Conservation (phyloP, 2,329 filamentous ascomycete genomes). For the Clonostachys rhizophaga region DNA sequence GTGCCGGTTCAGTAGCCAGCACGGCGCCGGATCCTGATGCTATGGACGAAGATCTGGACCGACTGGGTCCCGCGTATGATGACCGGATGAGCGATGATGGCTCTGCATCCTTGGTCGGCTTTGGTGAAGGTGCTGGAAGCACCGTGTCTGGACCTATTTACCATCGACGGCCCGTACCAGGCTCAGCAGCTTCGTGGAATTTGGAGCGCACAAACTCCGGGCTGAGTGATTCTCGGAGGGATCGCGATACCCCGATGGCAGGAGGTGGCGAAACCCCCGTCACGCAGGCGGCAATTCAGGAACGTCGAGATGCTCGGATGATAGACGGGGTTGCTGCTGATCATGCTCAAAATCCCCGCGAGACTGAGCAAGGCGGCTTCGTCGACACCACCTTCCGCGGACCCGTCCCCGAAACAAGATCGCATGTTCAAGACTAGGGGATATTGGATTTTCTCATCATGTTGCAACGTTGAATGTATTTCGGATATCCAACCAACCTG, state of each 20-base stretch:
- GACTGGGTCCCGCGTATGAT: slow-evolving; percentile 42
- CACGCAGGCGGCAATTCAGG: slow-evolving; percentile 40
- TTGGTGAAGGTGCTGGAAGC: slow-evolving; percentile 86
- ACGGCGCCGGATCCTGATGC: slow-evolving; percentile 34
- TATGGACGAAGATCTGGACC: slow-evolving; percentile 50
- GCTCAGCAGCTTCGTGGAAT: slow-evolving; percentile 31
- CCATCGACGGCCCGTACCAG: slow-evolving; percentile 43
- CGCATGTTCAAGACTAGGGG: background rate
- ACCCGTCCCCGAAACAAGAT: slow-evolving; percentile 35
- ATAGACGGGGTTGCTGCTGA: slow-evolving; percentile 62
- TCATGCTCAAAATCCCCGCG: slow-evolving; percentile 37
- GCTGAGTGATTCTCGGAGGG: slow-evolving; percentile 38
- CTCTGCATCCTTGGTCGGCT: slow-evolving; percentile 79
- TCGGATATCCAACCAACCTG: too few species aligned
- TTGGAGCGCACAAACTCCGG: slow-evolving; percentile 48
- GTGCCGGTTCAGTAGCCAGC: slow-evolving; percentile 56
- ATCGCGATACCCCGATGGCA: slow-evolving; percentile 22
- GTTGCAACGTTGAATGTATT: too few species aligned
- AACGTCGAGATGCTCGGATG: slow-evolving; percentile 58
- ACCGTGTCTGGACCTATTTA: slow-evolving; percentile 78
- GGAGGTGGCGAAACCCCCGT: slow-evolving; percentile 32
- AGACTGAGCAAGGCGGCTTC: slow-evolving; percentile 46
- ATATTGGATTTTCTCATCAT: too few species aligned
- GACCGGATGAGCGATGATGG: slow-evolving; percentile 85
- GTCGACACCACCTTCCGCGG: slow-evolving; percentile 61